Evolutionary conservation across 2,329 filamentous ascomycete species (phyloP), one percentile per base, ranked within the genome.

Genomic region (Fusarium poae): DNA sequence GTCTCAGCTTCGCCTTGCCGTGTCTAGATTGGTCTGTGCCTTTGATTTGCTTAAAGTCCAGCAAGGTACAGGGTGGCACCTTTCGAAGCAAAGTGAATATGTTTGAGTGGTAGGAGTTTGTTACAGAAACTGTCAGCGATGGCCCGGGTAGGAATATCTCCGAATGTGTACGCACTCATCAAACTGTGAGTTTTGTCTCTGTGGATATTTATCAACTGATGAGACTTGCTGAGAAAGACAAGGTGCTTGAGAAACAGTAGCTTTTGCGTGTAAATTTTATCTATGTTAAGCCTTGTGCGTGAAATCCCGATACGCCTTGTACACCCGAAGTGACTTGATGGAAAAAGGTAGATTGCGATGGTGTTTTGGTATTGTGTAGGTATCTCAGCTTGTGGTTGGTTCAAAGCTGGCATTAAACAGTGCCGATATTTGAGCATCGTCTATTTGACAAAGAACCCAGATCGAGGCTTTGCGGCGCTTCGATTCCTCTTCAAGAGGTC

Each of bases 401-500:
- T 53, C 42, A 45, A 65, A 39, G 34, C 40, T 57, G 32, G 30
- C 16, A 59, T 65, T 57, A 59, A 39, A 52, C 40, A 65, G 52
- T 43, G 42, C 29, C 49, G 43, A 37, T 20, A 39, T 18, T 30
- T 29, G 8, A 48, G 18, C 25, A 34, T 25, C 32, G 23, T 20
- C 60, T 65, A 66, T 50, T 64, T 76, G 58, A 70, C 72, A 52
- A 87, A 79, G 70, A 87, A 87, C 0, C 84, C 83, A 32, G 73
- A 67, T 11, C 72, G 68, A 8, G 73, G 49, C 59, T 79, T 79
- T 45, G 78, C 78, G 18, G 79, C 77, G 8, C 75, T 69, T 52
- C 85, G 79, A 37, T 80, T 79, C 67, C 87, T 81, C 70, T 73
- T 78, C 61, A 88, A 67, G 30, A 89, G 76, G 25, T 77, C 68